Evolutionary conservation across 768 basidiomycete genomes (phyloP).

Genomic region (Exidia glandulosa): DNA sequence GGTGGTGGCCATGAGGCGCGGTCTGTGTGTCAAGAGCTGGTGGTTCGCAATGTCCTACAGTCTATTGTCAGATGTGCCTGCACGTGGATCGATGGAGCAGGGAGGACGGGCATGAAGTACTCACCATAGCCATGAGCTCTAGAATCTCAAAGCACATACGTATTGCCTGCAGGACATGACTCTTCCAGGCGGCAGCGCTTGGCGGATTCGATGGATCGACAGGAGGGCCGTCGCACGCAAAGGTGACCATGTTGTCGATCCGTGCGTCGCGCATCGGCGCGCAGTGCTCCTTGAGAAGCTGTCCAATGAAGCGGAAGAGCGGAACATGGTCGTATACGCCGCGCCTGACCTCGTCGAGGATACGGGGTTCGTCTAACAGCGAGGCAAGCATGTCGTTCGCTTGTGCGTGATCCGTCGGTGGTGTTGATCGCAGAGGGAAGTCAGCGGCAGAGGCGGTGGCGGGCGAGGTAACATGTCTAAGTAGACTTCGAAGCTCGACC

Average conservation of each 20-base stretch:
- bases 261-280: constrained; percentile 85
- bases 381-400: constrained; percentile 53
- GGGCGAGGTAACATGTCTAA: constrained; percentile 77
- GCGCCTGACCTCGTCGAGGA: constrained; percentile 71
- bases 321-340: constrained; percentile 68
- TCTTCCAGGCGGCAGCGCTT: not conserved
- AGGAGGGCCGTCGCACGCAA: constrained; percentile 30
- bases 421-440: constrained; percentile 11
- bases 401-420: constrained; percentile 45
- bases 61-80: constrained; percentile 8
- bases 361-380: constrained; percentile 74
- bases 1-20: constrained; percentile 74
- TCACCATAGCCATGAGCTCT: constrained; percentile 89
- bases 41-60: constrained; percentile 90
- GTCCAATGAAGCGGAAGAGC: constrained; percentile 68
- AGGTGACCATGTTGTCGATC: constrained; percentile 73
- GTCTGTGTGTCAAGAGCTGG: constrained; percentile 84
- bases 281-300: constrained; percentile 79
- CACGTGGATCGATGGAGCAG: constrained; percentile 9
- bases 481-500: constrained; percentile 66
- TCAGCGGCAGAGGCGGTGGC: constrained; percentile 19
- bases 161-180: constrained; percentile 33
- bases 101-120: constrained; percentile 21
- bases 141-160: constrained; percentile 80
- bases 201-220: constrained; percentile 9